Conservation (phyloP, 2,329 filamentous ascomycete genomes). For the Macrophomina tecta region DNA sequence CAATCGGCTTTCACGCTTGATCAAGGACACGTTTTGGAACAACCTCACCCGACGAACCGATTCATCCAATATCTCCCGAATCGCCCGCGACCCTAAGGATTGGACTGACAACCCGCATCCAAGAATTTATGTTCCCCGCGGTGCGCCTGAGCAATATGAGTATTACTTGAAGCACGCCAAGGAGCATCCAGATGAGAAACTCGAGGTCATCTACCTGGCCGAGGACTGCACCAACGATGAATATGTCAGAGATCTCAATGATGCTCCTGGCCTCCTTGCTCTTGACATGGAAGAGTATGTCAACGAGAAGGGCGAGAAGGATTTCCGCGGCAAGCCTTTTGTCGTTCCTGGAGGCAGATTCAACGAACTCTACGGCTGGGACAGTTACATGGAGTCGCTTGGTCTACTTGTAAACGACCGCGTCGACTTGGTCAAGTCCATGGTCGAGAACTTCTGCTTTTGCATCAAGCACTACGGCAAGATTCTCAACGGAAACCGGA, state of each 20-base stretch:
- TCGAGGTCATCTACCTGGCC: constrained; percentile 84
- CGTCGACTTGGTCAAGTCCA: constrained; percentile 85
- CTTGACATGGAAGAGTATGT: constrained; percentile 81
- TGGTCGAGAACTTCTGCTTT: constrained; percentile 97
- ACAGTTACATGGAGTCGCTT: constrained; percentile 97
- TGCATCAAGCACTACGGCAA: constrained; percentile 98
- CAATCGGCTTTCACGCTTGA: constrained; percentile 81
- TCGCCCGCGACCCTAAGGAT: constrained; percentile 90
- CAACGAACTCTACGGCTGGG: constrained; percentile 98
- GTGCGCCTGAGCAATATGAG: constrained; percentile 83
- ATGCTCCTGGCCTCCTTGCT: constrained; percentile 86
- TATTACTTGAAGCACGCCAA: constrained; percentile 85
- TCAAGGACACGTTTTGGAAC: constrained; percentile 91
- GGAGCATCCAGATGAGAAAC: constrained; percentile 78
- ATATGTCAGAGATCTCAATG: constrained; percentile 81
- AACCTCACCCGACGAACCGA: constrained; percentile 90
- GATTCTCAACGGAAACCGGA: constrained; percentile 94
- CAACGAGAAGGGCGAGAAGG: constrained; percentile 71
- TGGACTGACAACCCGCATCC: constrained; percentile 90
- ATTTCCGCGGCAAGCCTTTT: constrained; percentile 82
- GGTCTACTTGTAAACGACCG: constrained; percentile 86
- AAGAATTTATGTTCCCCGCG: constrained; percentile 86
- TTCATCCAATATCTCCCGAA: constrained; percentile 82
- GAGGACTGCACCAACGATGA: constrained; percentile 76
- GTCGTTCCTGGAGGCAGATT: constrained; percentile 97